phyloP scores from a whole-genome alignment of 2,329 filamentous ascomycete species.

The Neurospora sp. region DNA sequence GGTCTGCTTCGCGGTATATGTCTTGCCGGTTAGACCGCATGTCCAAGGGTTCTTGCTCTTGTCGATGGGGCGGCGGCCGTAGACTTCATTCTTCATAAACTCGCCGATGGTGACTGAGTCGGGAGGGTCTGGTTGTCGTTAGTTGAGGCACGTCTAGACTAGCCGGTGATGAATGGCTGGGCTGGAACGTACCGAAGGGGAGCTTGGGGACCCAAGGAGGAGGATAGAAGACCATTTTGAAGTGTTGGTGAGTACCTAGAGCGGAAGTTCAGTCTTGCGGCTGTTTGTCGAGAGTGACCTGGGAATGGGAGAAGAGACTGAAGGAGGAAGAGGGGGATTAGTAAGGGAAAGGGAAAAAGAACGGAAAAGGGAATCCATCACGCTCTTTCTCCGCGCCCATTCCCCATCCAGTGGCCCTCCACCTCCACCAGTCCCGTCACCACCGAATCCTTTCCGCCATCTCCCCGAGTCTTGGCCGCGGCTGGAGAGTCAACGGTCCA shows the following conservation, averaged over 20 bases:
- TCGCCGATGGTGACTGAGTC: constrained; percentile 66
- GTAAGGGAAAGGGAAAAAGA: background rate
- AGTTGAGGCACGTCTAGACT: background rate
- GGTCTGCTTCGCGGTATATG: constrained; percentile 53
- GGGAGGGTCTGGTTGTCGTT: constrained; percentile 41
- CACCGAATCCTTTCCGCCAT: background rate
- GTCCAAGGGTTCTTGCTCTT: constrained; percentile 63
- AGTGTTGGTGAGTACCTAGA: background rate
- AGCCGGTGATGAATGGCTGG: background rate
- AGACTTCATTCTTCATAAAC: constrained; percentile 64
- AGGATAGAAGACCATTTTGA: constrained; percentile 46
- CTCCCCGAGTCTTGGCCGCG: background rate
- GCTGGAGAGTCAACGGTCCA: background rate
- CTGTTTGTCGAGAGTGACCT: background rate
- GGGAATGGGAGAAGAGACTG: background rate
- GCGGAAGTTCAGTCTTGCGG: background rate
- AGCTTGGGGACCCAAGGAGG: constrained; percentile 52
- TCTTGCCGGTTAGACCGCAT: constrained; percentile 62
- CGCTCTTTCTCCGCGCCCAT: background rate
- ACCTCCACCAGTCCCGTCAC: background rate
- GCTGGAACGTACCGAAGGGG: constrained; percentile 35
- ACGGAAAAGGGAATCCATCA: background rate
- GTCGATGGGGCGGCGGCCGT: constrained; percentile 55
- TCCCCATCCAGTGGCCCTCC: background rate
- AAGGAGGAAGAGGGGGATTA: background rate